Conservation (phyloP, 139 green algal genomes). For the Axilococcus clingmanii region DNA sequence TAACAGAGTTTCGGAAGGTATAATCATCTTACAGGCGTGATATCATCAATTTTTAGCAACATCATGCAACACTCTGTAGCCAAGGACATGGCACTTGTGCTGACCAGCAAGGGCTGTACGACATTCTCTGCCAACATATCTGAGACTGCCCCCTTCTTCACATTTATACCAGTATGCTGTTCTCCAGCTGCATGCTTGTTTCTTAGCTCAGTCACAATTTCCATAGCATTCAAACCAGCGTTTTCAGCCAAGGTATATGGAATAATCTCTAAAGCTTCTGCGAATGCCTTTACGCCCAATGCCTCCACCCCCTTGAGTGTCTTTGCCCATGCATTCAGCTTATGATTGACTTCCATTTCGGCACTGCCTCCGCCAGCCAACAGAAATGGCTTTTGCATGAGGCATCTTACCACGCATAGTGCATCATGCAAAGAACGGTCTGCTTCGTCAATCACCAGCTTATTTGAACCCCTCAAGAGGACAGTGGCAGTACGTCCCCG, state of each 20-base stretch:
- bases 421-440: constrained; percentile 90
- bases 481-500: constrained; percentile 83
- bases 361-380: constrained; percentile 83
- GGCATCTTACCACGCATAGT: constrained; percentile 84
- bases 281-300: constrained; percentile 86
- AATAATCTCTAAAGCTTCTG: constrained; percentile 95
- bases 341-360: constrained; percentile 83
- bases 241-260: constrained; percentile 99
- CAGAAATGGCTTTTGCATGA: constrained; percentile 91
- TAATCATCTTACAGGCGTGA: constrained; percentile 64
- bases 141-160: constrained; percentile 36
- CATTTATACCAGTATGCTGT: constrained; percentile 69
- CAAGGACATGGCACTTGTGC: constrained; percentile 74
- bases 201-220: constrained; percentile 96
- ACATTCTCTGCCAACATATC: constrained; percentile 96
- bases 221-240: constrained; percentile 91
- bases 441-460: constrained; percentile 83
- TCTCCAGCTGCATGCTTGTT: constrained; percentile 74
- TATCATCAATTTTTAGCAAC: constrained; percentile 98
- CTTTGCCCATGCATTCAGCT: constrained; percentile 80
- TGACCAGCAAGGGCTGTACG: constrained; percentile 93
- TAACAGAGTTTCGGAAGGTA: background rate
- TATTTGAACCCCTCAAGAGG: constrained; percentile 92
- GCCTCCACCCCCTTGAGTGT: constrained; percentile 90
- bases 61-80: constrained; percentile 92